Conservation (phyloP, 2,329 filamentous ascomycete species). For the Plenodomus biglobosus region DNA sequence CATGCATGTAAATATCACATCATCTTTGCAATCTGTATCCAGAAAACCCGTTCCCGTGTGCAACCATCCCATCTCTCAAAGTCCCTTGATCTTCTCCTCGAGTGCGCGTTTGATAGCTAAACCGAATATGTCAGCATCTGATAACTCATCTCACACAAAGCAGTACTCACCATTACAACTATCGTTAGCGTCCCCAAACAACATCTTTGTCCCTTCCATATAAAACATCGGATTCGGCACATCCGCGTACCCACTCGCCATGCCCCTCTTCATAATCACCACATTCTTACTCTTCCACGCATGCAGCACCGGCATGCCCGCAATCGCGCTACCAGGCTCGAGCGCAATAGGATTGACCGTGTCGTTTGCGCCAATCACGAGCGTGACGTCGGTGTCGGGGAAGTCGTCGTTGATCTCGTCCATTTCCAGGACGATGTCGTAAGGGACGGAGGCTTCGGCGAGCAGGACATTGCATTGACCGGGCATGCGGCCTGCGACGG, state of each 20-base stretch:
- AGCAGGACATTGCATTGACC: slow-evolving; percentile 91
- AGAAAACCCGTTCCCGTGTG: too few species aligned
- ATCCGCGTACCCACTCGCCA: slow-evolving; percentile 88
- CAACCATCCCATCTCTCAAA: too few species aligned
- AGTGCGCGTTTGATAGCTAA: slow-evolving; percentile 42
- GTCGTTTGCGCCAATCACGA: slow-evolving; percentile 90
- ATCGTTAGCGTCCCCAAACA: slow-evolving; percentile 86
- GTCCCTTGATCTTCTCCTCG: slow-evolving; percentile 38
- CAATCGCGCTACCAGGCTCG: slow-evolving; percentile 79
- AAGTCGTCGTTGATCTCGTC: slow-evolving; percentile 97
- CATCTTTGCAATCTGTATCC: too few species aligned
- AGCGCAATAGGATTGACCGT: slow-evolving; percentile 89
- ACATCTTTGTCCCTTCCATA: slow-evolving; percentile 85
- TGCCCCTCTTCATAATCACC: slow-evolving; percentile 88
- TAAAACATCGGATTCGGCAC: slow-evolving; percentile 93
- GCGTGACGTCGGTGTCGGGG: slow-evolving; percentile 76
- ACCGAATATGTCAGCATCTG: slow-evolving; percentile 15
- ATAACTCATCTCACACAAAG: not conserved
- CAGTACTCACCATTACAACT: slow-evolving; percentile 66
- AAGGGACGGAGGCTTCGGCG: slow-evolving; percentile 83
- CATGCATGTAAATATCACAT: too few species aligned
- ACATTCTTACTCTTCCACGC: slow-evolving; percentile 95
- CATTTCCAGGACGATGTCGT: slow-evolving; percentile 93
- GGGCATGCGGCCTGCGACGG: slow-evolving; percentile 88
- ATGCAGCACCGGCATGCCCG: slow-evolving; percentile 89